Evolutionary conservation across 169 alveolate genomes (phyloP), one percentile per base, ranked within the genome.

Genomic region (Cryptosporidium parvum): DNA sequence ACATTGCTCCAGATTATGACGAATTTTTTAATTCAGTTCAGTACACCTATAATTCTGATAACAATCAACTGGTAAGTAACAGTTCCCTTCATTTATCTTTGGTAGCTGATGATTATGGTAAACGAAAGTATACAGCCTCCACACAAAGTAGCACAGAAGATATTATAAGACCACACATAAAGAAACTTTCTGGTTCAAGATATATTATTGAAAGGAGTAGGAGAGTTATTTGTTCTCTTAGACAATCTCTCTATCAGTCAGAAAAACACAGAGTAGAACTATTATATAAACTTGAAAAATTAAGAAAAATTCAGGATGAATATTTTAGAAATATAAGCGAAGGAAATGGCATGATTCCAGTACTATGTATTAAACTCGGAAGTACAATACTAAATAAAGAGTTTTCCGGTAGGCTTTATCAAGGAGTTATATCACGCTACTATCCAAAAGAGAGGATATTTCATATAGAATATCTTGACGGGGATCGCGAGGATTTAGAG

Each of bases 401-500:
- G 53, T 80, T 80, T 61, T 62, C 73, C 3, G 89, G 89, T 45
- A 65, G 18, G 26, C 72, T 80, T n/a, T 80, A 80, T 42, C 80
- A 80, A 80, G 89, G 89, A 23, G 45, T 80, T 26, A 80, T 51
- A 21, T 45, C 89, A 35, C 62, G 65, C 16, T 80, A 80, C 45
- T 80, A 80, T 35, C 89, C 89, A 44, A 80, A 59, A 26, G 89
- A 80, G 56, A 59, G 89, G 45, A 23, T 62, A 33, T 80, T 80
- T 67, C 89, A 80, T 39, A 45, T 80, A 21, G 89, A 80, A 42
- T 80, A 80, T 29, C 8, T 45, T 1, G 89, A 80, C 65, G 89
- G 89, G 9, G 89, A 80, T 44, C 80, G 80, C 62, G 89, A 80
- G 62, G 89, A 80, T 62, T 44, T 80, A 53, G 89, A 80, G 26